Percentiles rank a stretch among this genome's conserved stretches.
Conservation (phyloP, 2,329 filamentous ascomycete species). For the Ilyonectria mors-panacis region DNA sequence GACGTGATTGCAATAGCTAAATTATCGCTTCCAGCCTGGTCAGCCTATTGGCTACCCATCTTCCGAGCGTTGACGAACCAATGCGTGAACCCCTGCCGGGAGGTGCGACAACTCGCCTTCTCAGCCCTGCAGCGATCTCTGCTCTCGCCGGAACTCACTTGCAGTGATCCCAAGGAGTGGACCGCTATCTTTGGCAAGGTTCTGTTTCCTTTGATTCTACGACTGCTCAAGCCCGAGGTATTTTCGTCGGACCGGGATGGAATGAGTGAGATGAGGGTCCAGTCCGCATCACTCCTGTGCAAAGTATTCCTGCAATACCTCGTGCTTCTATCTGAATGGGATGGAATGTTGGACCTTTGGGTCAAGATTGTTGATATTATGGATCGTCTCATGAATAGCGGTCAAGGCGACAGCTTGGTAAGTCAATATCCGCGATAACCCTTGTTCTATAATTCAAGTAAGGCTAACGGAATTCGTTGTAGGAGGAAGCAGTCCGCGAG, state of each 20-base stretch:
- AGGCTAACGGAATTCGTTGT: conserved; percentile 34
- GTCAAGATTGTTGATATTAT: conserved; percentile 92
- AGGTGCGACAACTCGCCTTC: conserved; percentile 91
- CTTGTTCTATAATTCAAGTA: neutral
- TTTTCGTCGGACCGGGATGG: conserved; percentile 91
- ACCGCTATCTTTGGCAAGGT: conserved; percentile 95
- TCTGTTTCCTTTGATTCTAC: conserved; percentile 89
- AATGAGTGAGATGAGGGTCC: conserved; percentile 95
- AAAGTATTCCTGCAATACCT: conserved; percentile 97
- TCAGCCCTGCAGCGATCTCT: conserved; percentile 88
- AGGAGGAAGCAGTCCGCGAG: conserved; percentile 96
- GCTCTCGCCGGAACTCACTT: conserved; percentile 86
- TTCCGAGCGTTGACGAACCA: conserved; percentile 91
- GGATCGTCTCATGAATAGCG: conserved; percentile 96
- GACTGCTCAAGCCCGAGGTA: conserved; percentile 92
- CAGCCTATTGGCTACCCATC: conserved; percentile 96
- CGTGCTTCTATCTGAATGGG: conserved; percentile 85
- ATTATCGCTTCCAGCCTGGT: conserved; percentile 80
- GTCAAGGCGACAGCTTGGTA: conserved; percentile 90
- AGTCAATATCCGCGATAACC: conserved; percentile 53
- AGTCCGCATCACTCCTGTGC: conserved; percentile 90
- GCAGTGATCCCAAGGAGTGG: conserved; percentile 91
- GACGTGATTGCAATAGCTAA: neutral
- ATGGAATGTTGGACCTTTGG: conserved; percentile 94
- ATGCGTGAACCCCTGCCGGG: conserved; percentile 94